Evolutionary conservation across 805 yeast species (phyloP).

Genomic region (Candida railenensis): DNA sequence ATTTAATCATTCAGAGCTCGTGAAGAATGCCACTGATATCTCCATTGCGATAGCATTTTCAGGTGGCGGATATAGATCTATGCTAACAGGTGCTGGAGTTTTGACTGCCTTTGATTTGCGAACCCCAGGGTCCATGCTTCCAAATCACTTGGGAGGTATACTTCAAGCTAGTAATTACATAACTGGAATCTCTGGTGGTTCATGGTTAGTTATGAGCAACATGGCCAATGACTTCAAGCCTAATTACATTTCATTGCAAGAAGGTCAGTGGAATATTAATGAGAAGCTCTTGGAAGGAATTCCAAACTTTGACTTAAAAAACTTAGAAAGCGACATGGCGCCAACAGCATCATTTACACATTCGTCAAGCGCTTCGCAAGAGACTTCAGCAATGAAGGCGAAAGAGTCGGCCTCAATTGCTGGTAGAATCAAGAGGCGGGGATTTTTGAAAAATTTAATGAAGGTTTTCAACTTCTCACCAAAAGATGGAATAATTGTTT

Average conservation of each 20-base stretch:
- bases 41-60: conserved; percentile 41
- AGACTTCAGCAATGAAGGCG: background rate
- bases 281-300: conserved; percentile 56
- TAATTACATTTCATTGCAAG: conserved; percentile 7
- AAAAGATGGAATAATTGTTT: background rate
- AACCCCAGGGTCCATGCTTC: conserved; percentile 28
- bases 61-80: conserved; percentile 59
- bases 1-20: conserved; percentile 19
- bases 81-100: conserved; percentile 59
- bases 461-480: background rate
- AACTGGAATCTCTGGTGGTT: conserved; percentile 70
- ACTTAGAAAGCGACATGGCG: background rate
- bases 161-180: conserved; percentile 56
- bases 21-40: conserved; percentile 10
- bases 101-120: conserved; percentile 51
- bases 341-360: background rate
- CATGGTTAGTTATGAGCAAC: conserved; percentile 60
- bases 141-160: conserved; percentile 48
- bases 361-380: background rate
- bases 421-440: conserved; percentile 4
- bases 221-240: conserved; percentile 31
- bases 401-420: background rate
- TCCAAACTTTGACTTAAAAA: conserved; percentile 49
- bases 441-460: background rate
- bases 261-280: background rate